Evolutionary conservation across 2,329 filamentous ascomycete species (phyloP), one percentile per base, ranked within the genome.

Genomic region (Onygena corvina): DNA sequence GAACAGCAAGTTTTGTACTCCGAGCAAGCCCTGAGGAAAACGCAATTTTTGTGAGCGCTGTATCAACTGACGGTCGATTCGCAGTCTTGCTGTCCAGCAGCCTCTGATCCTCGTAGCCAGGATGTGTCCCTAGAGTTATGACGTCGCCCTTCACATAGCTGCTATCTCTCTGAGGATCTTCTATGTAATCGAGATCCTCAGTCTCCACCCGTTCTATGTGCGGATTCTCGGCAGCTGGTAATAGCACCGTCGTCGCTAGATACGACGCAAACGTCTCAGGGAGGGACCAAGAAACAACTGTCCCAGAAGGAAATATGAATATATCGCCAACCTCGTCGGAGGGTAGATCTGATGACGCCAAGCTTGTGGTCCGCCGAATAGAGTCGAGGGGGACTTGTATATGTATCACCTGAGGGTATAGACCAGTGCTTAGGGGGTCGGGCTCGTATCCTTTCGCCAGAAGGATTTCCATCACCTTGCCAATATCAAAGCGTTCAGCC

Each of bases 251-350:
- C 6, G 84, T 84, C 3, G 84, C 81, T 20, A 88, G 69, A 45
- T 76, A 76, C 16, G 75, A 75, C 12, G 88, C 82, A 14, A 87
- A 78, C 50, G 83, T 79, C 53, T 87, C 77, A 0, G 86, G 82
- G 1, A 95, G 74, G 3, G 86, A 85, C 92, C 92, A 98, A 20
- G 86, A 83, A 4, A 96, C 92, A 5, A 96, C 77, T 9, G 89
- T 94, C 8, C 92, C 92, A 0, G 89, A 94, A 6, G 90, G 88
- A 57, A 98, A 98, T 50, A 98, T 82, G 62, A 96, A 96, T 46
- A 96, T 80, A 67, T 98, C 92, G 29, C 88, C 89, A 51, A 79
- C 65, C 60, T 72, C 71, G 49, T 69, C 71, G 2, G 66, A 58
- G 1, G 64, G 57, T 4, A 70, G 53, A 53, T 67, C 64, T 31